Conservation (phyloP, 2,329 filamentous ascomycete species). For the Penicillium sp. region DNA sequence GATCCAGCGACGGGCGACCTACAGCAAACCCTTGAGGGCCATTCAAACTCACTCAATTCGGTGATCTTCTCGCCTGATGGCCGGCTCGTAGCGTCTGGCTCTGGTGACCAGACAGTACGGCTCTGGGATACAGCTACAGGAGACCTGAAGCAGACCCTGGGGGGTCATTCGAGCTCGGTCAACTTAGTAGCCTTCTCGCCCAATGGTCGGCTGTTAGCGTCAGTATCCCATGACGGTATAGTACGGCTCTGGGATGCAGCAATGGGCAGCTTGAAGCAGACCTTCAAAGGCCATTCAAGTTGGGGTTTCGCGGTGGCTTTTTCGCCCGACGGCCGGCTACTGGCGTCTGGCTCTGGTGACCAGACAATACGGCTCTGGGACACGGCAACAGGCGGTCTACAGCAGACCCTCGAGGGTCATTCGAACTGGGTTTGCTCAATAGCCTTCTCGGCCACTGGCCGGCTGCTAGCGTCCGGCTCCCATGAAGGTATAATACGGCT, state of each 20-base stretch:
- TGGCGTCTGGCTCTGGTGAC: slow-evolving; percentile 9
- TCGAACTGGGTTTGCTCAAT: not conserved
- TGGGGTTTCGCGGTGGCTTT: no score
- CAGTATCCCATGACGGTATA: slow-evolving; percentile 14
- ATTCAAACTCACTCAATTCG: not conserved
- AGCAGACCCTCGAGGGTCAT: slow-evolving; percentile 5
- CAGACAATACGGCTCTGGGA: slow-evolving; percentile 12
- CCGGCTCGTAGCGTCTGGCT: slow-evolving; percentile 24
- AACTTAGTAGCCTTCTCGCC: slow-evolving; percentile 18
- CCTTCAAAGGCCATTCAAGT: no score
- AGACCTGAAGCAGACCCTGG: not conserved
- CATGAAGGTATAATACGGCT: not conserved
- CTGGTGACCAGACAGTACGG: slow-evolving; percentile 12
- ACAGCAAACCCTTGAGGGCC: no score
- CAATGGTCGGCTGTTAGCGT: slow-evolving; percentile 24
- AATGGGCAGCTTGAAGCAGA: no score
- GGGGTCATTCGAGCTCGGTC: slow-evolving; percentile 26
- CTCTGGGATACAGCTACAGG: slow-evolving; percentile 16
- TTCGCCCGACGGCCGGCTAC: slow-evolving; percentile 23
- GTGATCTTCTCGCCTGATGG: slow-evolving; percentile 28
- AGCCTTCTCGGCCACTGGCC: not conserved
- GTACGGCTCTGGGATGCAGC: slow-evolving; percentile 17
- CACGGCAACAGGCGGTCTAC: not conserved
- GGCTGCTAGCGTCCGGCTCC: not conserved
- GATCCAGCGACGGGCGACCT: no score